These are phyloP conservation scores for Austroboletus olivaceoglutinosus DNA, from an alignment of 1,284 basidiomycete species.

Conservation along the genomic window DNA sequence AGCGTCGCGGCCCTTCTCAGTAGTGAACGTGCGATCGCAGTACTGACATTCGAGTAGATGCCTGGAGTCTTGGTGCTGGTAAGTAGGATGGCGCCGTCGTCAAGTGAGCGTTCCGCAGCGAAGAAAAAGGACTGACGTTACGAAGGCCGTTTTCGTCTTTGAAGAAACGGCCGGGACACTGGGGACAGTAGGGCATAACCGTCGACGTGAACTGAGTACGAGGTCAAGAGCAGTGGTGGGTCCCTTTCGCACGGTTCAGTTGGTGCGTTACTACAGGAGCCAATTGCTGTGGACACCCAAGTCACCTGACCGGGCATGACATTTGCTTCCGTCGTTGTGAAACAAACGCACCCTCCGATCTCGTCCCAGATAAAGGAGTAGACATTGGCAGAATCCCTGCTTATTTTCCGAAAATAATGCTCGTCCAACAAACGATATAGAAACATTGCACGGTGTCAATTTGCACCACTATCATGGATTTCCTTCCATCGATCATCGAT, in stretches of 20 bases:
- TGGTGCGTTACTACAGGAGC: no score
- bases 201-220: neutral
- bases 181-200: constrained; percentile 18
- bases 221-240: neutral
- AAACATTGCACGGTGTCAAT: no score
- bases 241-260: constrained; percentile 13
- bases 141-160: constrained; percentile 2
- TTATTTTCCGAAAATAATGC: no score
- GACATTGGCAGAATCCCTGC: no score
- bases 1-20: constrained; percentile 8
- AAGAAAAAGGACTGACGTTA: constrained; percentile 15
- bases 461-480: no score
- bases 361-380: no score
- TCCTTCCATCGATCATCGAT: neutral
- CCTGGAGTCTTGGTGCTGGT: constrained; percentile 20
- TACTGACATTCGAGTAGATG: constrained; percentile 14
- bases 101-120: constrained; percentile 1
- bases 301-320: neutral
- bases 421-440: no score
- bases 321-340: no score
- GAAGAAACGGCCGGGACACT: constrained; percentile 21
- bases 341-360: no score
- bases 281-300: no score
- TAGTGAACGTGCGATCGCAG: constrained; percentile 18
- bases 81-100: no score